Conservation (phyloP, 345 rosid genomes). For the Aethionema arabicum region DNA sequence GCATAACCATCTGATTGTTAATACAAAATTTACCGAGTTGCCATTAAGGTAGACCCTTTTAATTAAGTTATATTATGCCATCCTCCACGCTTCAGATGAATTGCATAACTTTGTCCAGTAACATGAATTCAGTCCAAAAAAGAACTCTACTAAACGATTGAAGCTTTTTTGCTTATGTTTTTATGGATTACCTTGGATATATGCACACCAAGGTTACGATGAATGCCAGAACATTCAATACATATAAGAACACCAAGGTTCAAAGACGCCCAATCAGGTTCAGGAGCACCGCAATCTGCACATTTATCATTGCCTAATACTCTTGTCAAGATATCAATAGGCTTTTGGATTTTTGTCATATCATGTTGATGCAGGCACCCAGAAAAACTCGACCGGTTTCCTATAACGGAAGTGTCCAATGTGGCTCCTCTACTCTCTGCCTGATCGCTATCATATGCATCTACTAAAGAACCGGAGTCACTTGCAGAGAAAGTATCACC, state of each 20-base stretch:
- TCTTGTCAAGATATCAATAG: conserved; percentile 58
- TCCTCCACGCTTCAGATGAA: too few relatives aligned
- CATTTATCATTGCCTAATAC: conserved; percentile 69
- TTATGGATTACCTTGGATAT: conserved; percentile 61
- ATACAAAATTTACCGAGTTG: not conserved
- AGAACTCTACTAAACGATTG: too few relatives aligned
- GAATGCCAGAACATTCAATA: conserved; percentile 78
- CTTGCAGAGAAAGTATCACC: conserved; percentile 48
- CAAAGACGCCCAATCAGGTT: conserved; percentile 86
- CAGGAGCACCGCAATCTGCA: conserved; percentile 79
- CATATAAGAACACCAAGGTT: conserved; percentile 77
- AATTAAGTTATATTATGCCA: too few relatives aligned
- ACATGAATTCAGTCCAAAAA: too few relatives aligned
- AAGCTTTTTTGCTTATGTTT: not conserved
- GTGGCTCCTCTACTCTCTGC: conserved; percentile 41
- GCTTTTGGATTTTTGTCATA: conserved; percentile 48
- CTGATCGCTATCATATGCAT: conserved; percentile 47
- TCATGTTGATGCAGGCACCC: conserved; percentile 50
- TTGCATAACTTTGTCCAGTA: too few relatives aligned
- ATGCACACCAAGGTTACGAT: conserved; percentile 85
- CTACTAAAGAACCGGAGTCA: conserved; percentile 47
- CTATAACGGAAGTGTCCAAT: conserved; percentile 37
- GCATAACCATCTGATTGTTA: conserved; percentile 28
- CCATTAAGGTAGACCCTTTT: not conserved
- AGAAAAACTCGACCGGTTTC: conserved; percentile 43